A percentile compares a stretch with the other conserved stretches of the same genome.
These are phyloP conservation scores for Excoecaria agallocha DNA, from an alignment of 345 rosid genomes.

Conservation along the genomic window DNA sequence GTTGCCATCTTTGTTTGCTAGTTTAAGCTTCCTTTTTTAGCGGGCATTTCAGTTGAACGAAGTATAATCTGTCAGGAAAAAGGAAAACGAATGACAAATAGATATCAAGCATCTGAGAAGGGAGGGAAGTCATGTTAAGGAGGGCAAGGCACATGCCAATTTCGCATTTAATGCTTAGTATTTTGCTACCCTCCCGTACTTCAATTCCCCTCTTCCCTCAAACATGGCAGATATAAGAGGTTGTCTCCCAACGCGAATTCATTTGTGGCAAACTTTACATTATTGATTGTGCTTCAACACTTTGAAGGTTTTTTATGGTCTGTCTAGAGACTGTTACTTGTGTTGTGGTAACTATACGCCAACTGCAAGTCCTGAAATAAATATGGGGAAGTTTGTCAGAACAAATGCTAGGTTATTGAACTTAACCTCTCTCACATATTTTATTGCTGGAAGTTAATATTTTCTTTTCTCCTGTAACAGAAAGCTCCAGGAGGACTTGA, in stretches of 20 bases:
- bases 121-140: too few relatives aligned
- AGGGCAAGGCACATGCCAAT: too few relatives aligned
- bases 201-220: too few relatives aligned
- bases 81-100: too few relatives aligned
- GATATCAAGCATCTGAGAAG: too few relatives aligned
- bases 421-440: neutral
- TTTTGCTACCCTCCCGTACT: too few relatives aligned
- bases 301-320: neutral
- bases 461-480: slow-evolving; percentile 30
- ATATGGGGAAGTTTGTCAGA: neutral
- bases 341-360: neutral
- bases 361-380: neutral
- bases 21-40: neutral
- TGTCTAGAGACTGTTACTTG: neutral
- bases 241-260: neutral
- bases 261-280: neutral
- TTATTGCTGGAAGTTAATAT: neutral
- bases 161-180: too few relatives aligned
- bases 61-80: too few relatives aligned
- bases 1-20: neutral
- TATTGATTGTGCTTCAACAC: neutral
- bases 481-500: slow-evolving; percentile 79
- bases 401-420: neutral
- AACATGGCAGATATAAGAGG: neutral
- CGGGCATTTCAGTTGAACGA: too few relatives aligned